These are phyloP conservation scores for Aspergillus floridensis DNA, from an alignment of 2,329 filamentous ascomycete species.

Conservation along the genomic window DNA sequence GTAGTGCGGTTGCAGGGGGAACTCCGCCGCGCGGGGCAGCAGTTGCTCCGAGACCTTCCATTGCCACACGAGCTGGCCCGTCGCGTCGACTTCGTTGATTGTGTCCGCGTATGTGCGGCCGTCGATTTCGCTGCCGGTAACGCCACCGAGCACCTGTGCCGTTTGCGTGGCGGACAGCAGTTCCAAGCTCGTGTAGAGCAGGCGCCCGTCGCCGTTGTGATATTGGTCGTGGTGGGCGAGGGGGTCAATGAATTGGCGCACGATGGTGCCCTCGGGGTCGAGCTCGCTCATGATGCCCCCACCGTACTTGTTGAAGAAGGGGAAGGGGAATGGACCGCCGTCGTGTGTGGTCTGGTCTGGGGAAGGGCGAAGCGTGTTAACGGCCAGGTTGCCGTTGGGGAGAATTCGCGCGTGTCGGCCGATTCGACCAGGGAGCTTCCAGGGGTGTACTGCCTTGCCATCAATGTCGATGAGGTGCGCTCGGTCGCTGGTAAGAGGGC, in stretches of 20 bases:
- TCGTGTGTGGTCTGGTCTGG: too few relatives aligned
- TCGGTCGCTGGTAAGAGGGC: conserved; percentile 42
- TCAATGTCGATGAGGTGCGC: conserved; percentile 43
- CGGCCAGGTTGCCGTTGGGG: conserved; percentile 45
- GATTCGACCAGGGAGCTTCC: conserved; percentile 43
- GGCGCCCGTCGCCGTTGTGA: conserved; percentile 43
- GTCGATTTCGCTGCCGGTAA: conserved; percentile 38
- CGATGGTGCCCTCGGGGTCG: conserved; percentile 36
- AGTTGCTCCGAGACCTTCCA: conserved; percentile 47
- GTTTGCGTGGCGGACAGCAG: conserved; percentile 38
- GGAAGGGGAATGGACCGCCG: conserved; percentile 39
- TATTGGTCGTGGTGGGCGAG: conserved; percentile 49
- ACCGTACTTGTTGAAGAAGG: conserved; percentile 48
- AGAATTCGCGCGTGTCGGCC: conserved; percentile 48
- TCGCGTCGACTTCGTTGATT: conserved; percentile 43
- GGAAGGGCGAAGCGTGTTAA: conserved; percentile 42
- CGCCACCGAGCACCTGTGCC: conserved; percentile 40
- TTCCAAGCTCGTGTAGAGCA: conserved; percentile 46
- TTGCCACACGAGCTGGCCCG: conserved; percentile 39
- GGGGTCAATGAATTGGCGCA: conserved; percentile 43
- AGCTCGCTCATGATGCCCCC: conserved; percentile 48
- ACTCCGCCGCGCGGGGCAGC: conserved; percentile 30
- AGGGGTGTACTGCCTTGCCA: conserved; percentile 45
- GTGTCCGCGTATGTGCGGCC: conserved; percentile 37
- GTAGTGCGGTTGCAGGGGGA: conserved; percentile 39